Conservation (phyloP, 2,329 filamentous ascomycete species). For the Epichloe coenophiala region DNA sequence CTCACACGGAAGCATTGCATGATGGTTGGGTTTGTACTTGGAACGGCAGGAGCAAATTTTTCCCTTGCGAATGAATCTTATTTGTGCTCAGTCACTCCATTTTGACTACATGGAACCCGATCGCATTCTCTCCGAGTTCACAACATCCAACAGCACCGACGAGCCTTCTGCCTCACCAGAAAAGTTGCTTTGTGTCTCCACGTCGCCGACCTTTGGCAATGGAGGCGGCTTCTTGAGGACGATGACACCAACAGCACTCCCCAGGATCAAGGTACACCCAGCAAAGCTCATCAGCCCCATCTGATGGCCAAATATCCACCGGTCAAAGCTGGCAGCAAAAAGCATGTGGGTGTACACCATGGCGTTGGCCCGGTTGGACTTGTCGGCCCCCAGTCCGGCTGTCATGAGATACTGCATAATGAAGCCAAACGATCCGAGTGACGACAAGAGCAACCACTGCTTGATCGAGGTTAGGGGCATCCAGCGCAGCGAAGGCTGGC, state of each 20-base stretch:
- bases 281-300: slow-evolving; percentile 36
- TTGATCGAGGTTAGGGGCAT: slow-evolving; percentile 24
- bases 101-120: background rate
- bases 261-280: slow-evolving; percentile 39
- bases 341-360: slow-evolving; percentile 48
- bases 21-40: too few species aligned
- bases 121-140: slow-evolving; percentile 4
- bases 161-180: slow-evolving; percentile 22
- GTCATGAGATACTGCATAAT: slow-evolving; percentile 79
- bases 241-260: slow-evolving; percentile 37
- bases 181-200: slow-evolving; percentile 20
- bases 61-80: too few species aligned
- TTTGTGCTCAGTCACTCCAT: too few species aligned
- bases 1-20: too few species aligned
- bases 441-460: slow-evolving; percentile 55
- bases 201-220: slow-evolving; percentile 19
- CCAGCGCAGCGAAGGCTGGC: slow-evolving; percentile 32
- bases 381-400: slow-evolving; percentile 58
- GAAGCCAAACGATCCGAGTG: slow-evolving; percentile 64
- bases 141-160: slow-evolving; percentile 25
- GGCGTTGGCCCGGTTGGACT: slow-evolving; percentile 42
- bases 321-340: slow-evolving; percentile 39
- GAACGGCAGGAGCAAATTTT: too few species aligned
- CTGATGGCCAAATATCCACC: slow-evolving; percentile 35
- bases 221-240: slow-evolving; percentile 25